These are phyloP conservation scores for Gymnopus androsaceus DNA, from an alignment of 1,284 basidiomycete species.

Conservation along the genomic window DNA sequence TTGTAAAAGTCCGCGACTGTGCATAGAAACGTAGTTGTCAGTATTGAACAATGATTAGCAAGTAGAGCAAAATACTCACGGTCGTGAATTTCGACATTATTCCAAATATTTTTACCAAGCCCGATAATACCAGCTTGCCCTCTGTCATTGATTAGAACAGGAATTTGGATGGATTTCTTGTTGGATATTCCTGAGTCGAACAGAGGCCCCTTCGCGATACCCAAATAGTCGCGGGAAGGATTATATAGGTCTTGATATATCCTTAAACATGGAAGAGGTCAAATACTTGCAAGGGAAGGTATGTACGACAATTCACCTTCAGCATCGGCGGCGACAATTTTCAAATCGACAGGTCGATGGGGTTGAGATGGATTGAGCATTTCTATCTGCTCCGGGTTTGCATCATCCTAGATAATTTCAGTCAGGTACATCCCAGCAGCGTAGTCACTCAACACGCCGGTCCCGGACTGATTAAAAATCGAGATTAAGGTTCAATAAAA, in stretches of 20 bases:
- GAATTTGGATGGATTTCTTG: conserved; percentile 43
- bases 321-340: conserved; percentile 33
- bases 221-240: conserved; percentile 50
- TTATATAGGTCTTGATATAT: conserved; percentile 44
- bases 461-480: conserved; percentile 17
- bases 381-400: conserved; percentile 38
- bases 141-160: conserved; percentile 38
- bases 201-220: conserved; percentile 41
- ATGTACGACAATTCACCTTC: conserved; percentile 31
- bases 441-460: conserved; percentile 37
- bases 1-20: conserved; percentile 45
- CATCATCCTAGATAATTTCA: conserved; percentile 39
- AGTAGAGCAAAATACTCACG: conserved; percentile 28
- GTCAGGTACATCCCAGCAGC: conserved; percentile 34
- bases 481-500: background rate
- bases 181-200: conserved; percentile 45
- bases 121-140: conserved; percentile 47
- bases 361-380: conserved; percentile 32
- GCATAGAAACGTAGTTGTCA: too few species aligned
- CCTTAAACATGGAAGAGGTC: conserved; percentile 30
- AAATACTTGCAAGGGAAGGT: background rate
- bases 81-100: conserved; percentile 47
- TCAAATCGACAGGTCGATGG: conserved; percentile 42
- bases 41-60: background rate
- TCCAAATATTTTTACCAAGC: conserved; percentile 48